Evolutionary conservation across 192 early-diverging fungal species (phyloP).

Genomic region (Dissophora ornata): DNA sequence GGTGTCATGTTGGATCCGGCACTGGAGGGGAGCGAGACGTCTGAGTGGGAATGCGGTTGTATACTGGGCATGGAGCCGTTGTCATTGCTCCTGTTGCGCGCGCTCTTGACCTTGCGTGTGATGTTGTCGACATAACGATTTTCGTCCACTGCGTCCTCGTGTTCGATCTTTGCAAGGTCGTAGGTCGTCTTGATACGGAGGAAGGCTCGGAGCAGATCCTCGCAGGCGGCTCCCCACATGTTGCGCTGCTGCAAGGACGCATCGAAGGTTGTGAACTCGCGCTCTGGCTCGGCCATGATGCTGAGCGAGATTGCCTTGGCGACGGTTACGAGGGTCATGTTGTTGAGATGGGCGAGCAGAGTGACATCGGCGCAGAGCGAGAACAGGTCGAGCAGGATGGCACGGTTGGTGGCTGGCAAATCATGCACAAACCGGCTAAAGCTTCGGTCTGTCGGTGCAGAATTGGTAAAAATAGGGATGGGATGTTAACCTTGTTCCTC

Average conservation of each 20-base stretch:
- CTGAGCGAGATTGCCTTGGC: conserved; percentile 54
- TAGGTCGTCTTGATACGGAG: conserved; percentile 49
- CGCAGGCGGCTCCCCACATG: conserved; percentile 47
- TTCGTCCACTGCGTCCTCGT: conserved; percentile 49
- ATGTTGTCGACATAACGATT: conserved; percentile 52
- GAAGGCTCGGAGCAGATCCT: conserved; percentile 48
- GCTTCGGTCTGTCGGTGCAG: conserved; percentile 16
- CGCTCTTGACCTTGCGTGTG: conserved; percentile 42
- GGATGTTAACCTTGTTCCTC: too few relatives aligned
- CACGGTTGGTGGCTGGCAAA: conserved; percentile 40
- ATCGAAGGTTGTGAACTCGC: conserved; percentile 46
- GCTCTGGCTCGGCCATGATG: conserved; percentile 44
- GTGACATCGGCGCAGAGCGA: conserved; percentile 50
- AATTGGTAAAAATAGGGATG: too few relatives aligned
- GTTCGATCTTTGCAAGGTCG: conserved; percentile 51
- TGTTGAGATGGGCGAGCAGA: conserved; percentile 48
- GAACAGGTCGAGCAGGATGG: conserved; percentile 47
- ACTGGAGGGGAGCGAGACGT: conserved; percentile 32
- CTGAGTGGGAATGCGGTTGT: conserved; percentile 4
- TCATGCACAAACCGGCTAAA: conserved; percentile 39
- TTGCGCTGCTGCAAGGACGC: conserved; percentile 45
- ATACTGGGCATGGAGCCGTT: conserved; percentile 29
- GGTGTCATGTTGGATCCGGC: conserved; percentile 32
- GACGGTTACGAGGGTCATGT: conserved; percentile 41
- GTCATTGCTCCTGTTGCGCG: conserved; percentile 49